phyloP scores from a whole-genome alignment of 345 rosid species.

The Diplotaxis tenuifolia region DNA sequence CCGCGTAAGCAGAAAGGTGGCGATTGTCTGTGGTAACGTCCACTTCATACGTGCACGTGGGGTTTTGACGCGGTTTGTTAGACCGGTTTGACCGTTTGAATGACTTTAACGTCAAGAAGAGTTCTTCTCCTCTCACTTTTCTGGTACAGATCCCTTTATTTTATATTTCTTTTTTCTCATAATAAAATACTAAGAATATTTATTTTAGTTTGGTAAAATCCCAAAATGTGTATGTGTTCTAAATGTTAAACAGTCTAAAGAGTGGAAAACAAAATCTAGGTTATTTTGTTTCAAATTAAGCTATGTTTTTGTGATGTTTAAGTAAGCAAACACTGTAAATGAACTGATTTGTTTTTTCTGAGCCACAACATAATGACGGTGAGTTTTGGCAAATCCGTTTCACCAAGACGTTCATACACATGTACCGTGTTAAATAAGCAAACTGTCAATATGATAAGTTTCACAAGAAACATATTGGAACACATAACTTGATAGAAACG shows the following conservation, averaged over 20 bases:
- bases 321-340: too few relatives aligned
- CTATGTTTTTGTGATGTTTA: too few relatives aligned
- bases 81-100: constrained; percentile 27
- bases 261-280: too few relatives aligned
- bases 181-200: neutral
- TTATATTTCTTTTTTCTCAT: neutral
- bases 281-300: too few relatives aligned
- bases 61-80: constrained; percentile 30
- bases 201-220: neutral
- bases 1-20: constrained; percentile 24
- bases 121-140: constrained; percentile 20
- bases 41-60: constrained; percentile 37
- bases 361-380: too few relatives aligned
- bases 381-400: too few relatives aligned
- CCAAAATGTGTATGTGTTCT: too few relatives aligned
- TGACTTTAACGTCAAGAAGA: constrained; percentile 30
- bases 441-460: constrained; percentile 85
- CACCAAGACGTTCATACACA: too few relatives aligned
- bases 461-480: constrained; percentile 43
- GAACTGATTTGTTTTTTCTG: too few relatives aligned
- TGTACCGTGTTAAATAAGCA: too few relatives aligned
- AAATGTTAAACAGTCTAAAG: too few relatives aligned
- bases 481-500: too few relatives aligned
- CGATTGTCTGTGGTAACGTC: constrained; percentile 27
- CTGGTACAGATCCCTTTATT: neutral